A percentile compares a stretch with the other conserved stretches of the same genome.
Conservation (phyloP, 306 rosid genomes). For the Hippophae rhamnoides region DNA sequence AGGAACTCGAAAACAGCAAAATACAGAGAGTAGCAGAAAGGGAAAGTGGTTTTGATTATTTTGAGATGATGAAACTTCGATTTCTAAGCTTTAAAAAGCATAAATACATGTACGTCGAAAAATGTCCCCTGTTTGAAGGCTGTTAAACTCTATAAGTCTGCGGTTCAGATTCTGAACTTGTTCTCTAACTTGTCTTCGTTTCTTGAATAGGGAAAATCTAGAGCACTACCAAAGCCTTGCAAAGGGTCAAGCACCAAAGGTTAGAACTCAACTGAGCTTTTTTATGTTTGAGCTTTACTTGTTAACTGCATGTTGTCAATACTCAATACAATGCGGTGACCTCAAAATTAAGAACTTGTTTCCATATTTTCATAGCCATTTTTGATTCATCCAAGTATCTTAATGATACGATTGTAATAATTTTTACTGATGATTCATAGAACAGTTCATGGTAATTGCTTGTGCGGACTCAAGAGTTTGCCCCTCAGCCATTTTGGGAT, state of each 20-base stretch:
- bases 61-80: constrained; percentile 55
- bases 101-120: constrained; percentile 51
- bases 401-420: constrained; percentile 4
- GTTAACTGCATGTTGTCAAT: background rate
- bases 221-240: constrained; percentile 72
- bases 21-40: constrained; percentile 28
- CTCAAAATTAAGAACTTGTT: background rate
- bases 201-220: constrained; percentile 40
- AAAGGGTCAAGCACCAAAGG: constrained; percentile 78
- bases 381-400: constrained; percentile 7
- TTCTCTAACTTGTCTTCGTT: constrained; percentile 21
- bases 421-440: constrained; percentile 39
- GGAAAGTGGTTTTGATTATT: constrained; percentile 36
- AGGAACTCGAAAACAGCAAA: constrained; percentile 36
- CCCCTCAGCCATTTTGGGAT: constrained; percentile 76
- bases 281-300: background rate
- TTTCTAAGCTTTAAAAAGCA: constrained; percentile 65
- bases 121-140: constrained; percentile 12
- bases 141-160: constrained; percentile 1
- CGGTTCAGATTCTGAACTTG: background rate
- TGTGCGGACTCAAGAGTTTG: constrained; percentile 99
- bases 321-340: too few relatives aligned
- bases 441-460: constrained; percentile 92
- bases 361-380: background rate
- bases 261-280: constrained; percentile 16